phyloP scores from a whole-genome alignment of 2,329 filamentous ascomycete species.

The Arthrobotrys megalospora region DNA sequence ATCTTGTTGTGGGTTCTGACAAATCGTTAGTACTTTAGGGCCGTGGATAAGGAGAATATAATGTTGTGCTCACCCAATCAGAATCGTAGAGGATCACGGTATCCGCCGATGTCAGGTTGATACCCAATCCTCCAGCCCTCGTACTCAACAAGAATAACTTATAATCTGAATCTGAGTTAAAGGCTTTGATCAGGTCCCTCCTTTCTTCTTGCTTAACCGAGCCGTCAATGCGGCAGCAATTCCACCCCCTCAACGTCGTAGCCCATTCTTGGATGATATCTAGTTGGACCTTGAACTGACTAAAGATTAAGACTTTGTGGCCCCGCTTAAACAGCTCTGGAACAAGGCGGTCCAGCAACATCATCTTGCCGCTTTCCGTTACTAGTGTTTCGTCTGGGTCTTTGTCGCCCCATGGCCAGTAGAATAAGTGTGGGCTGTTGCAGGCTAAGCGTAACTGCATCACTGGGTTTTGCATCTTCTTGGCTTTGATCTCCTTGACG shows the following conservation, averaged over 20 bases:
- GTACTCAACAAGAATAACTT: slow-evolving; percentile 91
- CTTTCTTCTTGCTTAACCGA: slow-evolving; percentile 82
- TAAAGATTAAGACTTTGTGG: slow-evolving; percentile 96
- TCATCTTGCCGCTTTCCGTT: slow-evolving; percentile 93
- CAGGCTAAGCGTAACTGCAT: slow-evolving; percentile 93
- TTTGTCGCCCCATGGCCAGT: slow-evolving; percentile 83
- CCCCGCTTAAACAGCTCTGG: slow-evolving; percentile 79
- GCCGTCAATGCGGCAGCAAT: slow-evolving; percentile 90
- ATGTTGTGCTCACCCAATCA: slow-evolving; percentile 65
- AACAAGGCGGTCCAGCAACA: slow-evolving; percentile 88
- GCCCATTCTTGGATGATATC: slow-evolving; percentile 93
- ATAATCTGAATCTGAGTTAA: slow-evolving; percentile 77
- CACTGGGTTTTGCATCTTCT: slow-evolving; percentile 92
- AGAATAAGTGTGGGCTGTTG: slow-evolving; percentile 96
- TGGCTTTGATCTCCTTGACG: slow-evolving; percentile 81
- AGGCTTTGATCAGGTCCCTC: slow-evolving; percentile 79
- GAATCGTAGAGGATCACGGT: slow-evolving; percentile 93
- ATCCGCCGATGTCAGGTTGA: slow-evolving; percentile 91
- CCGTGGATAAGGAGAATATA: neutral
- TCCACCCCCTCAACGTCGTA: slow-evolving; percentile 81
- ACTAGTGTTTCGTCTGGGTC: slow-evolving; percentile 83
- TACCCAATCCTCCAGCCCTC: slow-evolving; percentile 91
- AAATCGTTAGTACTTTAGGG: slow-evolving; percentile 62
- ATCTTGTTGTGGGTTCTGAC: slow-evolving; percentile 97
- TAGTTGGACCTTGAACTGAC: slow-evolving; percentile 94